Percentiles rank a stretch among this genome's conserved stretches.
Conservation (phyloP, 257 asterid genomes). For the Verbascum thapsus region DNA sequence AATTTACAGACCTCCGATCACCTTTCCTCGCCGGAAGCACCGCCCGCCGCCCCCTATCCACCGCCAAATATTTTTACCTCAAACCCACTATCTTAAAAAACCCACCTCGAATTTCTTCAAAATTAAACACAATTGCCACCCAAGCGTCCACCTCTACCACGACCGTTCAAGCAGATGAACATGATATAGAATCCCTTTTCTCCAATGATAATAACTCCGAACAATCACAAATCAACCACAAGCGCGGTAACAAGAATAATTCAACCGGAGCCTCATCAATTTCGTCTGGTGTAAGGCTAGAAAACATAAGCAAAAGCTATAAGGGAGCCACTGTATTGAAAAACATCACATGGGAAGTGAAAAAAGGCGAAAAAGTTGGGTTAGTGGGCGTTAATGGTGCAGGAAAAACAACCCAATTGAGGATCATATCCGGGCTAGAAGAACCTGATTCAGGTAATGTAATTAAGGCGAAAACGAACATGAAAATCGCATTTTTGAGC, state of each 20-base stretch:
- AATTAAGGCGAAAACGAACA: constrained; percentile 78
- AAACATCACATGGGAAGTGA: constrained; percentile 88
- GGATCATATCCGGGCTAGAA: constrained; percentile 86
- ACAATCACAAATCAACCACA: constrained; percentile 39
- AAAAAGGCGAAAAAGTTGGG: constrained; percentile 91
- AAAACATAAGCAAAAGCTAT: constrained; percentile 76
- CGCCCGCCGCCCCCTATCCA: constrained; percentile 39
- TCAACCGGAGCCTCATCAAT: constrained; percentile 71
- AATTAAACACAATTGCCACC: constrained; percentile 60
- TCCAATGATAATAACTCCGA: constrained; percentile 38
- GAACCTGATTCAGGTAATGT: constrained; percentile 91
- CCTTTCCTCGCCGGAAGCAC: constrained; percentile 24
- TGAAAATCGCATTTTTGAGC: constrained; percentile 81
- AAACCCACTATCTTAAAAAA: constrained; percentile 30
- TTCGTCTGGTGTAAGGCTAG: constrained; percentile 87
- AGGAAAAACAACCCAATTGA: constrained; percentile 92
- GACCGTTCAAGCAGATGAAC: constrained; percentile 24
- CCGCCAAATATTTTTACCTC: constrained; percentile 7
- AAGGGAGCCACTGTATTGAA: constrained; percentile 87
- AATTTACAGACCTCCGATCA: constrained; percentile 46
- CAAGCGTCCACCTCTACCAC: constrained; percentile 49
- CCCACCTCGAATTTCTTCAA: constrained; percentile 42
- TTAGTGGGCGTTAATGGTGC: constrained; percentile 98
- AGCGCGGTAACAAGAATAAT: constrained; percentile 49
- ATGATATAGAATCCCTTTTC: constrained; percentile 73